These are phyloP conservation scores for Plasmopara halstedii DNA, from an alignment of 352 stramenopile genomes.

Conservation along the genomic window DNA sequence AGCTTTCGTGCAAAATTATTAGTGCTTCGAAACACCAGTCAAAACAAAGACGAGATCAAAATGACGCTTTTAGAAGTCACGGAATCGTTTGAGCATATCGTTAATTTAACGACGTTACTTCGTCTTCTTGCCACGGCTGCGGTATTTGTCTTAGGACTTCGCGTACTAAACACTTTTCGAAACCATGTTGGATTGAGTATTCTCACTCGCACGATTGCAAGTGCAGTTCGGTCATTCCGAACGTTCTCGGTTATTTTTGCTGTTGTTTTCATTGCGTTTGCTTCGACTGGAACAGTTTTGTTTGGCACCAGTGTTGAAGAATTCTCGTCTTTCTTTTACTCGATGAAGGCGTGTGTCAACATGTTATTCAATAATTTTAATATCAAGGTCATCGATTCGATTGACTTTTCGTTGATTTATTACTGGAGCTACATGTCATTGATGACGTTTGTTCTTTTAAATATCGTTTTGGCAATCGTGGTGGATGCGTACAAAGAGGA, in stretches of 20 bases:
- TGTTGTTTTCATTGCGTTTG: conserved; percentile 44
- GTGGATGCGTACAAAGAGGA: conserved; percentile 49
- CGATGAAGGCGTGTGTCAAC: conserved; percentile 50
- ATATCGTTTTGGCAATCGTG: conserved; percentile 64
- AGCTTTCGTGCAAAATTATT: conserved; percentile 18
- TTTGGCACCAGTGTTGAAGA: conserved; percentile 44
- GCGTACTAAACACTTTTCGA: conserved; percentile 38
- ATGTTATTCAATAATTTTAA: conserved; percentile 67
- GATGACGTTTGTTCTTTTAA: conserved; percentile 57
- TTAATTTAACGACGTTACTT: conserved; percentile 19
- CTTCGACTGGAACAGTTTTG: conserved; percentile 35
- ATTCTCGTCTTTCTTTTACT: conserved; percentile 40
- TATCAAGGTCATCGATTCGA: conserved; percentile 28
- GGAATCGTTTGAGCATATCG: conserved; percentile 23
- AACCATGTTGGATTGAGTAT: conserved; percentile 50
- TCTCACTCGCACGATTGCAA: conserved; percentile 42
- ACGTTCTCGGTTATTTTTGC: conserved; percentile 49
- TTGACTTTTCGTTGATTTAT: conserved; percentile 37
- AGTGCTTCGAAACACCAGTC: conserved; percentile 7
- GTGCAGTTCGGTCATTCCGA: conserved; percentile 35
- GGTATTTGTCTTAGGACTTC: conserved; percentile 28
- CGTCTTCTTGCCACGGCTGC: conserved; percentile 26
- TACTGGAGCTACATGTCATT: conserved; percentile 67
- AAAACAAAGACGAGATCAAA: conserved; percentile 2
- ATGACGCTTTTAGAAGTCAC: conserved; percentile 8